phyloP scores from a whole-genome alignment of 1,139 yeast species.

The Yueomyces sp. region DNA sequence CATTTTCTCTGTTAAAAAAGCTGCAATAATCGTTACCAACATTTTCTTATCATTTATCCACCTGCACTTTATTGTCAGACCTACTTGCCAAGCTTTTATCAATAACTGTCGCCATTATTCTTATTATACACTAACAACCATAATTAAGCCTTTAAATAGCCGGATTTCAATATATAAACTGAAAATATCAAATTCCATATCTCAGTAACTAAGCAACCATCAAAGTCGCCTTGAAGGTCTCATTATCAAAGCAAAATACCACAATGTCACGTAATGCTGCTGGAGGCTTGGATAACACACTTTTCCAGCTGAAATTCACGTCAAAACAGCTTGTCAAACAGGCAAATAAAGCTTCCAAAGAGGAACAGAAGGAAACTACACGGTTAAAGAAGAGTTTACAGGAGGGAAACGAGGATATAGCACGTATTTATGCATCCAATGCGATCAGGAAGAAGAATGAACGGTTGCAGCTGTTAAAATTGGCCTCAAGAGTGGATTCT shows the following conservation, averaged over 20 bases:
- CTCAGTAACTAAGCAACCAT: too few species aligned
- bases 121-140: too few species aligned
- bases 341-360: constrained; percentile 83
- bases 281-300: constrained; percentile 18
- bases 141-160: too few species aligned
- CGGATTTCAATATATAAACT: too few species aligned
- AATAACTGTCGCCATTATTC: too few species aligned
- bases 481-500: constrained; percentile 87
- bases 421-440: constrained; percentile 87
- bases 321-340: constrained; percentile 88
- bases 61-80: too few species aligned
- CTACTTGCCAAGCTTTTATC: too few species aligned
- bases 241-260: neutral
- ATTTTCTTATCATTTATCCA: too few species aligned
- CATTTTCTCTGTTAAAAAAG: too few species aligned
- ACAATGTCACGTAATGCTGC: constrained; percentile 1
- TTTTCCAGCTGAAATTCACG: constrained; percentile 48
- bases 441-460: constrained; percentile 90
- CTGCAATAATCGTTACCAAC: too few species aligned
- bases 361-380: constrained; percentile 75
- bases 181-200: too few species aligned
- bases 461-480: constrained; percentile 62
- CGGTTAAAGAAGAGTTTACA: constrained; percentile 58
- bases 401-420: constrained; percentile 65
- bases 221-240: too few species aligned